Percentiles rank a stretch among this genome's conserved stretches.
Evolutionary conservation across 129 eudicot species (phyloP).

Genomic region (Flaveria robusta): DNA sequence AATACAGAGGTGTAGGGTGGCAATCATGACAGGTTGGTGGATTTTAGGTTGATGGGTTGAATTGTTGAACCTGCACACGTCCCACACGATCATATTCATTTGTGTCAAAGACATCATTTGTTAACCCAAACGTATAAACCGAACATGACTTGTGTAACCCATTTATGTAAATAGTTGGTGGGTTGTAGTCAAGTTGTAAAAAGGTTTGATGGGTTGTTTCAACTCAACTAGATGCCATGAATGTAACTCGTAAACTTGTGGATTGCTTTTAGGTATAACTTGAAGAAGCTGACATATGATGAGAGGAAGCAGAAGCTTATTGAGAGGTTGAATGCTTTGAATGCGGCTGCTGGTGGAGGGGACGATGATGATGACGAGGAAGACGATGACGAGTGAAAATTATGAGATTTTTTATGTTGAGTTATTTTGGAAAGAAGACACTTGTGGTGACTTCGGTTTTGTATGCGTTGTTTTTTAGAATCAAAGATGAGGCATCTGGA

Average conservation of each 20-base stretch:
- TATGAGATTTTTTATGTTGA: constrained; percentile 13
- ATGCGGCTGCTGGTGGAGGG: constrained; percentile 44
- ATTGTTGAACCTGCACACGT: not conserved
- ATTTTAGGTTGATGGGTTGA: not conserved
- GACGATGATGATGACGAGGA: constrained; percentile 47
- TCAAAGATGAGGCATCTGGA: constrained; percentile 18
- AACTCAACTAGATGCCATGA: not conserved
- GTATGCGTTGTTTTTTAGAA: constrained; percentile 4
- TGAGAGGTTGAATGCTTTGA: constrained; percentile 56
- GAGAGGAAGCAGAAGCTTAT: constrained; percentile 55
- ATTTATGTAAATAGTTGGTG: not conserved
- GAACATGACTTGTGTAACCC: not conserved
- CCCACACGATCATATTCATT: too few relatives aligned
- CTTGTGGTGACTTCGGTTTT: constrained; percentile 17
- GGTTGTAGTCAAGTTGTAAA: not conserved
- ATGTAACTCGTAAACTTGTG: not conserved
- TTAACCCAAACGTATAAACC: not conserved
- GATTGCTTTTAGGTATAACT: constrained; percentile 42
- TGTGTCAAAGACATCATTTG: not conserved
- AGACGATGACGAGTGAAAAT: constrained; percentile 36
- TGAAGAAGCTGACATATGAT: constrained; percentile 55
- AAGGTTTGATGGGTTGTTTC: not conserved
- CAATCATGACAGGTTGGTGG: not conserved
- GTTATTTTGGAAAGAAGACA: not conserved
- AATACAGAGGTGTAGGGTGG: not conserved